Conservation (phyloP, 257 asterid species). For the Anisodus acutangulus region DNA sequence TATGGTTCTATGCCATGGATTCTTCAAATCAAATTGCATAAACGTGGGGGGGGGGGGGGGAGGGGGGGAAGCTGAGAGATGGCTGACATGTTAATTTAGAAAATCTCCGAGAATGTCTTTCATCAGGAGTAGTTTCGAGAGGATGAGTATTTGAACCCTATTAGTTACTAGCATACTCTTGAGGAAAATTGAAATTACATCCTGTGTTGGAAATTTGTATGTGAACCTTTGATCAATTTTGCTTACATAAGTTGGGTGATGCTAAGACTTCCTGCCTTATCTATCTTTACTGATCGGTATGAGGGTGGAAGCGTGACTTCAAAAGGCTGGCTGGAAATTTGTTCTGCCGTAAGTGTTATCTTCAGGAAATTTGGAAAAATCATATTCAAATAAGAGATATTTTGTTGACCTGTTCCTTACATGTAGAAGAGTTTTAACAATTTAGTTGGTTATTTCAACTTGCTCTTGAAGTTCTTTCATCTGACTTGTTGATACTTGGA, state of each 20-base stretch:
- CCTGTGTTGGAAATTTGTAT: neutral
- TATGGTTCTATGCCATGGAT: neutral
- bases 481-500: neutral
- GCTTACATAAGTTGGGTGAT: neutral
- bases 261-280: neutral
- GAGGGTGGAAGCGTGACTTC: neutral
- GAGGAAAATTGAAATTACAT: neutral
- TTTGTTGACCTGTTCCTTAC: neutral
- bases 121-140: neutral
- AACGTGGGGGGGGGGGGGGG: neutral
- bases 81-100: neutral
- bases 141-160: neutral
- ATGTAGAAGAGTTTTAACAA: neutral
- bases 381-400: neutral
- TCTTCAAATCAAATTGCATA: neutral
- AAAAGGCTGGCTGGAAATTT: neutral
- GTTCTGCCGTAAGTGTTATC: neutral
- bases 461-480: conserved; percentile 1
- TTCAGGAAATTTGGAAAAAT: neutral
- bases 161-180: neutral
- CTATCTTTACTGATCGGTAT: neutral
- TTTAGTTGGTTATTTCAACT: neutral
- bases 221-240: neutral
- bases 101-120: neutral
- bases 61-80: neutral